A percentile compares a stretch with the other conserved stretches of the same genome.
phyloP scores from a whole-genome alignment of 257 asterid genomes.

The Solanum chilense region DNA sequence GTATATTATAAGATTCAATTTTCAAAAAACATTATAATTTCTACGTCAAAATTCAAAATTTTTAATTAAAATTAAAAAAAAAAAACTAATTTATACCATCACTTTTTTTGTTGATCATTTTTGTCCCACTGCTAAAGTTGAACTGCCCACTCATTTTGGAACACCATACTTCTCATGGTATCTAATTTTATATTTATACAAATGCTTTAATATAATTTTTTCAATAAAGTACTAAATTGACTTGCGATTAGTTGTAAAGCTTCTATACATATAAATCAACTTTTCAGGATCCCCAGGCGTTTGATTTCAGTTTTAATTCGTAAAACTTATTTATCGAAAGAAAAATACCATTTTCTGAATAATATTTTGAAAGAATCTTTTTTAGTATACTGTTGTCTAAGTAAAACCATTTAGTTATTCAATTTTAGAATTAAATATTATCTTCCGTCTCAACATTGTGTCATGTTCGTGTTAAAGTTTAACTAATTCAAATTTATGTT shows the following conservation, averaged over 20 bases:
- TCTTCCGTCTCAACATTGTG: neutral
- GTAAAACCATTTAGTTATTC: neutral
- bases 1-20: neutral
- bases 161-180: neutral
- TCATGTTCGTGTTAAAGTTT: neutral
- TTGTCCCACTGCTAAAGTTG: neutral
- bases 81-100: neutral
- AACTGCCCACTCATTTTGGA: neutral
- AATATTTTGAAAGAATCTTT: neutral
- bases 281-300: neutral
- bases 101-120: neutral
- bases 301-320: neutral
- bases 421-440: neutral
- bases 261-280: neutral
- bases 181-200: neutral
- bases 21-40: neutral
- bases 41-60: neutral
- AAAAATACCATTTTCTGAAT: neutral
- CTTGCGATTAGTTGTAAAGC: neutral
- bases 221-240: neutral
- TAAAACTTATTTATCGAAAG: neutral
- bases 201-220: neutral
- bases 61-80: neutral
- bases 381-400: neutral
- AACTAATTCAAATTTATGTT: neutral